A percentile compares a stretch with the other conserved stretches of the same genome.
Conservation (phyloP, 176 grass and related monocot species). For the Zoysia pacifica region DNA sequence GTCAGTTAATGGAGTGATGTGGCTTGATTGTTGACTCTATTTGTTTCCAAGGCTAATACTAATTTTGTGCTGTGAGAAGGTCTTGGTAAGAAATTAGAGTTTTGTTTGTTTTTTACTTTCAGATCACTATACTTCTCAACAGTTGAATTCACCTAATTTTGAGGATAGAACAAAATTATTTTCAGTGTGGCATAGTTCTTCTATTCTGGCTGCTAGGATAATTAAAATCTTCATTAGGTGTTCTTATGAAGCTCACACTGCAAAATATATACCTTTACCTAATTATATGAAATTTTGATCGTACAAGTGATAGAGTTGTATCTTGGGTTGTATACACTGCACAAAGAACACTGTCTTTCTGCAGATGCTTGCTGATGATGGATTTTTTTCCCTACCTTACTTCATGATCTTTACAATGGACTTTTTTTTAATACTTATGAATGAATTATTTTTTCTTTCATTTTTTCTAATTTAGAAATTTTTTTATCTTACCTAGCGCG, state of each 20-base stretch:
- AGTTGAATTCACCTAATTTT: neutral
- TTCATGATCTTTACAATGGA: neutral
- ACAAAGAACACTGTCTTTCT: neutral
- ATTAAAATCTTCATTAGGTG: neutral
- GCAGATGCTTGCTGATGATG: neutral
- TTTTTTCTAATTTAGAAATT: neutral
- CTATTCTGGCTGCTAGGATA: neutral
- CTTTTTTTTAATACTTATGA: neutral
- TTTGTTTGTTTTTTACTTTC: conserved; percentile 5
- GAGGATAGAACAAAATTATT: conserved; percentile 13
- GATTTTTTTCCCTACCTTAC: no score
- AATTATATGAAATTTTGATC: neutral
- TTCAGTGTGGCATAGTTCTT: neutral
- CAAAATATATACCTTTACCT: neutral
- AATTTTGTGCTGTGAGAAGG: neutral
- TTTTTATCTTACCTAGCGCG: neutral
- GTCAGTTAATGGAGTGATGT: conserved; percentile 22
- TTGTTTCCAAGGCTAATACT: neutral
- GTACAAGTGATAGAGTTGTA: neutral
- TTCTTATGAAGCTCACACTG: conserved; percentile 5
- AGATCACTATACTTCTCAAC: neutral
- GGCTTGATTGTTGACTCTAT: neutral
- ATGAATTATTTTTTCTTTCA: neutral
- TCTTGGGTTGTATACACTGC: neutral
- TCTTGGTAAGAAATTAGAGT: neutral